Evolutionary conservation across 2,329 filamentous ascomycete genomes (phyloP), one percentile per base, ranked within the genome.

Genomic region (Chaetomiaceae sp.): DNA sequence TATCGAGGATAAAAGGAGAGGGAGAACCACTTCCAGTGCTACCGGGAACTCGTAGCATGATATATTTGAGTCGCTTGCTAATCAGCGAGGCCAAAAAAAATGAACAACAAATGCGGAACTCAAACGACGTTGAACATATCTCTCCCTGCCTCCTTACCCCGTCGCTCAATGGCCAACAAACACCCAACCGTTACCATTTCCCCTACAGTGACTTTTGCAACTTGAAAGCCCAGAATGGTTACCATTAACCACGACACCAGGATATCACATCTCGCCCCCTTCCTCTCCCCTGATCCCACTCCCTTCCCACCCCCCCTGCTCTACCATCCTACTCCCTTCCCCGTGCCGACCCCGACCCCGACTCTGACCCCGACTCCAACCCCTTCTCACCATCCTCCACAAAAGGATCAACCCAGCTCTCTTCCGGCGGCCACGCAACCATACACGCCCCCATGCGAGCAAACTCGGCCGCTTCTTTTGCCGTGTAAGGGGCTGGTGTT

Each of bases 361-460:
- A 27, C 25, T 12, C 27, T 11, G 27, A 23, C 37, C n/a, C 17
- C 25, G 3, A n/a, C 12, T 11, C 39, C 22, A 15, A 4, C 15
- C 15, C 33, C 19, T 17, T 25, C n/a, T 23, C 11, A 14, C 14
- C 34, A 5, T 25, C 36, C 12, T 8, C n/a, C 27, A 3, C 9
- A 3, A 54, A 22, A 7, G 53, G 53, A 25, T 51, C 47, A 25
- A 34, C 19, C 53, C 53, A 55, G 6, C 27, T 23, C 53, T 55
- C 53, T 5, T 37, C 53, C 2, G 42, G 22, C 9, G 53, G 47
- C 53, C 23, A 33, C 14, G 53, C 53, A 11, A 47, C 38, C 42
- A 55, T 17, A 25, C 47, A 51, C 19, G 53, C 53, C 1, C 53
- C 53, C 9, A 22, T 20, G 6, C 47, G 27, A 1, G 23, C 40